Evolutionary conservation across 2,329 filamentous ascomycete genomes (phyloP).

Genomic region (Xylariaceae sp.): DNA sequence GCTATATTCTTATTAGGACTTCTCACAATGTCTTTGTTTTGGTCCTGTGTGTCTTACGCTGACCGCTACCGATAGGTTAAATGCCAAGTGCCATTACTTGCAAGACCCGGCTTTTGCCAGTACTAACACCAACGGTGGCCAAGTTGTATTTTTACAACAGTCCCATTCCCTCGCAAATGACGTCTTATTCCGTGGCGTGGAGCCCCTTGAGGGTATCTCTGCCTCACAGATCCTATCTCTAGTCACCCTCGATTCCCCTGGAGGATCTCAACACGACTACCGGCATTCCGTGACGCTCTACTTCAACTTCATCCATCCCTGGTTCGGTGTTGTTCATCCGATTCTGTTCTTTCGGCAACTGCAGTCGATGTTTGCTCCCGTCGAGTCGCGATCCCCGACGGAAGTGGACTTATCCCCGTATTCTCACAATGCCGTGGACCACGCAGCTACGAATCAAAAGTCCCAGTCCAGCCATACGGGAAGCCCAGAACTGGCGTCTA

Average conservation of each 20-base stretch:
- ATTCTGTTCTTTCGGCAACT: conserved; percentile 35
- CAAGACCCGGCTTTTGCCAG: conserved; percentile 27
- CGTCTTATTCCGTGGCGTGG: conserved; percentile 25
- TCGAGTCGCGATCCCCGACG: conserved; percentile 19
- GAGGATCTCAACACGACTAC: conserved; percentile 32
- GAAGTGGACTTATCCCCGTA: conserved; percentile 21
- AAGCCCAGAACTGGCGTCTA: conserved; percentile 19
- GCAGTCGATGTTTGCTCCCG: conserved; percentile 19
- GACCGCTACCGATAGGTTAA: conserved; percentile 25
- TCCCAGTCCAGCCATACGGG: conserved; percentile 11
- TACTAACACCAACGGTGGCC: conserved; percentile 22
- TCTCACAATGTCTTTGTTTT: neutral
- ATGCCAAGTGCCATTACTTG: conserved; percentile 33
- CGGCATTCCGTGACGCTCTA: conserved; percentile 35
- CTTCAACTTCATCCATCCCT: conserved; percentile 39
- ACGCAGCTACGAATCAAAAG: conserved; percentile 11
- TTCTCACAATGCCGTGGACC: conserved; percentile 16
- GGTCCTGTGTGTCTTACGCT: conserved; percentile 7
- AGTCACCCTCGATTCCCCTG: conserved; percentile 31
- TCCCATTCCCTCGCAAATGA: conserved; percentile 29
- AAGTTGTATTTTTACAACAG: conserved; percentile 29
- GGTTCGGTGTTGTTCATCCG: conserved; percentile 39
- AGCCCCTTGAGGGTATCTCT: conserved; percentile 34
- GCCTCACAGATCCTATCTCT: conserved; percentile 37
- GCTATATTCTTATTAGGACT: neutral